A percentile compares a stretch with the other conserved stretches of the same genome.
These are phyloP conservation scores for Massariosphaeria phaeospora DNA, from an alignment of 495 filamentous ascomycete genomes.

Conservation along the genomic window DNA sequence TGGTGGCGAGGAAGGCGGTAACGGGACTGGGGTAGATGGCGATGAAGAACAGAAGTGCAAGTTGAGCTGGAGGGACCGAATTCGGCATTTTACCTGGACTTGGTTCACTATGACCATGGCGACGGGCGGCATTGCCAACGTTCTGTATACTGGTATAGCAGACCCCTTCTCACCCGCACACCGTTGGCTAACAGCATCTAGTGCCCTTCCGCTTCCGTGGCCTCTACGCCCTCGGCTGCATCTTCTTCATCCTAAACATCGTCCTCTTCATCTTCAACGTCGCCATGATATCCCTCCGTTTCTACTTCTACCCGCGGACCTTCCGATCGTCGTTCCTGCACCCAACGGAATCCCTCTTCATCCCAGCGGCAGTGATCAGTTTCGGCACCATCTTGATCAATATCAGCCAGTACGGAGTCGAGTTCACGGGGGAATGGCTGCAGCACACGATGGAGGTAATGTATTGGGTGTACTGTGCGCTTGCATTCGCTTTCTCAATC, in stretches of 20 bases:
- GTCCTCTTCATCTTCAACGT: constrained; percentile 66
- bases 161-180: neutral
- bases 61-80: constrained; percentile 23
- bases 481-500: constrained; percentile 60
- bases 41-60: constrained; percentile 8
- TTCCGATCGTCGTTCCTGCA: constrained; percentile 69
- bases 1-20: neutral
- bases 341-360: constrained; percentile 74
- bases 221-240: constrained; percentile 63
- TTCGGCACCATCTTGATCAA: constrained; percentile 76
- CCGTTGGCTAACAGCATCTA: constrained; percentile 28
- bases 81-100: constrained; percentile 45
- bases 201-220: constrained; percentile 67
- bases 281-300: constrained; percentile 61
- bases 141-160: constrained; percentile 62
- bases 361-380: constrained; percentile 65
- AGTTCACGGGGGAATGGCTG: constrained; percentile 62
- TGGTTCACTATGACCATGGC: constrained; percentile 59
- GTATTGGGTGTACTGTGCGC: constrained; percentile 68
- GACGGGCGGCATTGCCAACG: constrained; percentile 78
- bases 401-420: constrained; percentile 69
- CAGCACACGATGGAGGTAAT: constrained; percentile 55
- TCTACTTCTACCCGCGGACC: constrained; percentile 64
- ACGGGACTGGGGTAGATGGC: neutral
- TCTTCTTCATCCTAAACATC: constrained; percentile 74